Percentiles rank a stretch among this genome's conserved stretches.
phyloP scores from a whole-genome alignment of 176 grass and related monocot genomes.

The Dactylis glomerata region DNA sequence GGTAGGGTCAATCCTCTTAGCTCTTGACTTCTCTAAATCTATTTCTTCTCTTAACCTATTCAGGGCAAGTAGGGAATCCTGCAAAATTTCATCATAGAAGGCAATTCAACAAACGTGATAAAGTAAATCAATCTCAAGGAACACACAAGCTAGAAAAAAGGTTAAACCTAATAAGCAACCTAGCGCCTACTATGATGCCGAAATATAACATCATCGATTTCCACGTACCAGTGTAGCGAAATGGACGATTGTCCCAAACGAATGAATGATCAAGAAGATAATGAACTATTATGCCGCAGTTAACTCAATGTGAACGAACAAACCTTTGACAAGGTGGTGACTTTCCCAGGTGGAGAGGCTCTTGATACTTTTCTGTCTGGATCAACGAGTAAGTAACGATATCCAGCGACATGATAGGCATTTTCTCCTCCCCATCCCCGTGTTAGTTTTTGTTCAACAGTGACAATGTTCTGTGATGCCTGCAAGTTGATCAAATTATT shows the following conservation, averaged over 20 bases:
- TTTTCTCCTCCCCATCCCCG: constrained; percentile 96
- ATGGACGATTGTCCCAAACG: neutral
- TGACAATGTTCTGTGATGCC: constrained; percentile 75
- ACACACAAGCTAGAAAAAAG: neutral
- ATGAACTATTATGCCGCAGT: neutral
- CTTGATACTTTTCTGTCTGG: constrained; percentile 74
- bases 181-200: neutral
- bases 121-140: constrained; percentile 2
- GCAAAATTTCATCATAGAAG: constrained; percentile 29
- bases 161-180: neutral
- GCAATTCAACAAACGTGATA: constrained; percentile 5
- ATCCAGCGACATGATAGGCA: constrained; percentile 92
- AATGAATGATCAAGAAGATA: neutral
- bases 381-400: constrained; percentile 84
- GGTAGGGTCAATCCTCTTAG: constrained; percentile 50
- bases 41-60: constrained; percentile 87
- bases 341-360: constrained; percentile 87
- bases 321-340: constrained; percentile 87
- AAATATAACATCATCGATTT: neutral
- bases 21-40: constrained; percentile 75
- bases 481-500: constrained; percentile 41
- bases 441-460: constrained; percentile 80
- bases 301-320: constrained; percentile 7
- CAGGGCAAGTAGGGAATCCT: constrained; percentile 75
- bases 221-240: neutral